phyloP scores from a whole-genome alignment of 1,284 basidiomycete genomes.

The Rhodotorula mucilaginosa region DNA sequence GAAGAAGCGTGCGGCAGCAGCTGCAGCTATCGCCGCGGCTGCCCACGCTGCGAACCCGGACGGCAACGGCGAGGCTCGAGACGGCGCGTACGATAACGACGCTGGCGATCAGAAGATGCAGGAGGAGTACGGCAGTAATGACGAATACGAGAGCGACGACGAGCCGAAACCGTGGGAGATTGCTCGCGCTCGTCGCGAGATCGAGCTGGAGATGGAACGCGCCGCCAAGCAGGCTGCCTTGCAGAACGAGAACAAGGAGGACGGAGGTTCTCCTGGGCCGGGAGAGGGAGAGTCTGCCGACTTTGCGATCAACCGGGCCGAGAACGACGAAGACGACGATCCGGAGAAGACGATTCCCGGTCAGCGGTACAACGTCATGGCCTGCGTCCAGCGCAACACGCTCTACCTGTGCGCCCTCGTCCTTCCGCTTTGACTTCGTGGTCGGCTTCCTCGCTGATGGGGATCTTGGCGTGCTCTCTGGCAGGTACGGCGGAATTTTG shows the following conservation, averaged over 20 bases:
- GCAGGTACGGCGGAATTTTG: conserved; percentile 81
- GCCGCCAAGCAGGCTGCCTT: neutral
- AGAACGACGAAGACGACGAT: conserved; percentile 64
- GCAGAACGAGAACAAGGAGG: neutral
- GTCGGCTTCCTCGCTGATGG: conserved; percentile 1
- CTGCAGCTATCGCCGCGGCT: conserved; percentile 29
- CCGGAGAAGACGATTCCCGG: conserved; percentile 68
- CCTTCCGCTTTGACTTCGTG: neutral
- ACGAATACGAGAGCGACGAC: conserved; percentile 41
- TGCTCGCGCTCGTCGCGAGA: conserved; percentile 24
- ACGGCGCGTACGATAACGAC: conserved; percentile 18
- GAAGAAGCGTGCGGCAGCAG: conserved; percentile 41
- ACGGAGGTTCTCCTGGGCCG: neutral
- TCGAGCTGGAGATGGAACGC: conserved; percentile 2
- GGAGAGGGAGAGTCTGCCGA: neutral
- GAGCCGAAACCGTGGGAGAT: conserved; percentile 40
- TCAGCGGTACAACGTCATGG: conserved; percentile 86
- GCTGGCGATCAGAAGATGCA: conserved; percentile 18
- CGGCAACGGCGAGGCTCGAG: conserved; percentile 32
- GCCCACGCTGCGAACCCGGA: conserved; percentile 17
- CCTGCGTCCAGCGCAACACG: conserved; percentile 79
- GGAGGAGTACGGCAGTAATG: conserved; percentile 42
- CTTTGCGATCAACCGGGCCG: conserved; percentile 25
- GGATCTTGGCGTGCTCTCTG: neutral
- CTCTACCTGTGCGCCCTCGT: conserved; percentile 68